phyloP scores from a whole-genome alignment of 2,329 filamentous ascomycete genomes.

The Botrytis squamosa region DNA sequence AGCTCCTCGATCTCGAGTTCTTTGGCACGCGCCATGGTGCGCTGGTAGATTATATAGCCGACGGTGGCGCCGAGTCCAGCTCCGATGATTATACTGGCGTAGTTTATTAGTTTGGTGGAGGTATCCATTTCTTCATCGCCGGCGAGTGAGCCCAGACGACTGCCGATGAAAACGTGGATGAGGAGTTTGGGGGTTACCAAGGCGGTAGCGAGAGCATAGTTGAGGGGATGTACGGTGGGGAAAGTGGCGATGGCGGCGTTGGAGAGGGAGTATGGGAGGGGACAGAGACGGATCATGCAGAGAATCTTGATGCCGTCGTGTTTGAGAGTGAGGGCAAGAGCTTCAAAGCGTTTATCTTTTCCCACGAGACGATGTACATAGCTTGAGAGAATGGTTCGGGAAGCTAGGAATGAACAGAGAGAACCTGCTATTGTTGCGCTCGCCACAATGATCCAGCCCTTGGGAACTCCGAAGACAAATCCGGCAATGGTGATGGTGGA shows the following conservation, averaged over 20 bases:
- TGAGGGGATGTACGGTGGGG: slow-evolving; percentile 74
- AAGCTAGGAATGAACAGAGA: slow-evolving; percentile 75
- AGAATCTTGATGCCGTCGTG: slow-evolving; percentile 87
- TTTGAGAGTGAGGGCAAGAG: slow-evolving; percentile 82
- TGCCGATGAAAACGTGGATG: slow-evolving; percentile 90
- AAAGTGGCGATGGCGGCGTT: slow-evolving; percentile 96
- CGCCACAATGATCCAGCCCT: slow-evolving; percentile 71
- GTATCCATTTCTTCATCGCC: slow-evolving; percentile 78
- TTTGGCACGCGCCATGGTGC: slow-evolving; percentile 62
- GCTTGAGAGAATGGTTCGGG: slow-evolving; percentile 71
- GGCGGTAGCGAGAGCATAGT: slow-evolving; percentile 80
- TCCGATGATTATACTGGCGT: slow-evolving; percentile 73
- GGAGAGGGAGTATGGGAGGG: slow-evolving; percentile 85
- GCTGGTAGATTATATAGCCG: slow-evolving; percentile 80
- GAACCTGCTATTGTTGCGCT: slow-evolving; percentile 76
- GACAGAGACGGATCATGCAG: slow-evolving; percentile 88
- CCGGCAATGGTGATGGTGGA: slow-evolving; percentile 66
- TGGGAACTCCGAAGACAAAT: slow-evolving; percentile 70
- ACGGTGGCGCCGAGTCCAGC: slow-evolving; percentile 70
- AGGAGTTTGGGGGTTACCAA: slow-evolving; percentile 82
- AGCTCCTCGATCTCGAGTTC: slow-evolving; percentile 48
- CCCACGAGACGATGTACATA: slow-evolving; percentile 82
- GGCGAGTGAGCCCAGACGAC: slow-evolving; percentile 76
- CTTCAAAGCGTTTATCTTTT: slow-evolving; percentile 81
- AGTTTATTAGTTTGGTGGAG: slow-evolving; percentile 77